phyloP scores from a whole-genome alignment of 208 protist species.

The Acanthamoeba royreba region DNA sequence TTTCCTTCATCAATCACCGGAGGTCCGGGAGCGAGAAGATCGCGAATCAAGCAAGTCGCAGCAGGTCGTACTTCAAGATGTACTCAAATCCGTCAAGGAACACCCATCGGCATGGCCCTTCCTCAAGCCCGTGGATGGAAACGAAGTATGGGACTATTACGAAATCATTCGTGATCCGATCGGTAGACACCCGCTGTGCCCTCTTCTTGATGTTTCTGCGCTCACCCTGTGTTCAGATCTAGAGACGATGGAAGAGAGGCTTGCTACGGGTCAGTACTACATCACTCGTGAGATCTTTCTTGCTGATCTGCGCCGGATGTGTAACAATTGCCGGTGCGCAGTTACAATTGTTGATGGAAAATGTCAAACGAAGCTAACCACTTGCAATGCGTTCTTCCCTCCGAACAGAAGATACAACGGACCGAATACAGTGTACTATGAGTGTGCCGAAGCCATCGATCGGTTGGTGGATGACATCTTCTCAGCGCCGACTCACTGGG shows the following conservation, averaged over 20 bases:
- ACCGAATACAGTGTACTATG: background rate
- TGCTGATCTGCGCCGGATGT: slow-evolving; percentile 73
- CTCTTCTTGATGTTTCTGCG: background rate
- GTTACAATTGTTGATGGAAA: no score
- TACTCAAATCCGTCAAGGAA: background rate
- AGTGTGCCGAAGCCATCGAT: slow-evolving; percentile 6
- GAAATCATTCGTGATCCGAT: slow-evolving; percentile 72
- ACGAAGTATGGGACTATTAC: slow-evolving; percentile 71
- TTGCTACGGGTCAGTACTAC: slow-evolving; percentile 62
- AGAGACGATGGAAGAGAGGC: slow-evolving; percentile 43
- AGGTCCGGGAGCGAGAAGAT: background rate
- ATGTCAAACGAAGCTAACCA: background rate
- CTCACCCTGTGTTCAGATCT: slow-evolving; percentile 46
- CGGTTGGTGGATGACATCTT: background rate
- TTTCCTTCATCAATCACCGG: background rate
- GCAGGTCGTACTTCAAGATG: background rate
- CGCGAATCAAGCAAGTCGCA: background rate
- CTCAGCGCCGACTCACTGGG: background rate
- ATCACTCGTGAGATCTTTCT: slow-evolving; percentile 63
- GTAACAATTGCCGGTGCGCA: background rate
- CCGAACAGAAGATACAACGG: background rate
- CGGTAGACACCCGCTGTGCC: background rate
- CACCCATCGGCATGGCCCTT: slow-evolving; percentile 70
- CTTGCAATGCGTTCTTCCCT: background rate
- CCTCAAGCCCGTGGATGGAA: slow-evolving; percentile 57